A percentile compares a stretch with the other conserved stretches of the same genome.
These are phyloP conservation scores for Geotrichum klebahnii DNA, from an alignment of 1,139 yeast species.

Conservation along the genomic window DNA sequence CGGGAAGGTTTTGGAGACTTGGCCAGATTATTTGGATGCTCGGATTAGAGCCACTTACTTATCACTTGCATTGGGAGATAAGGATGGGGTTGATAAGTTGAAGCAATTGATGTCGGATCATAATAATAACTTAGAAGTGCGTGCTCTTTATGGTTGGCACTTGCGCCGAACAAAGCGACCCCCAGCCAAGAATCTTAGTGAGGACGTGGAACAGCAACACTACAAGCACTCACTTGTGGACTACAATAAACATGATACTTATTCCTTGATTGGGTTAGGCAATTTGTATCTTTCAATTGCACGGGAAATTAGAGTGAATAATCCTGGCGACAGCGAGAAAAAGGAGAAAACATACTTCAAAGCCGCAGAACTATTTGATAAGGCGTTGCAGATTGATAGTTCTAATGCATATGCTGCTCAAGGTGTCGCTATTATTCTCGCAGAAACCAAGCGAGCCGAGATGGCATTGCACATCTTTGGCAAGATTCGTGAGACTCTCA, in stretches of 20 bases:
- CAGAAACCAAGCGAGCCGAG: slow-evolving; percentile 73
- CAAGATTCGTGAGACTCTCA: slow-evolving; percentile 83
- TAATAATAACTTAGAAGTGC: slow-evolving; percentile 67
- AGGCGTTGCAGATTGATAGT: slow-evolving; percentile 80
- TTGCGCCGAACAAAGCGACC: slow-evolving; percentile 48
- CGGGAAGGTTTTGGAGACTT: slow-evolving; percentile 49
- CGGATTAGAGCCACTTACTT: slow-evolving; percentile 64
- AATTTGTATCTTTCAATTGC: slow-evolving; percentile 83
- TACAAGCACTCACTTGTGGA: slow-evolving; percentile 81
- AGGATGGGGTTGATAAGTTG: slow-evolving; percentile 51
- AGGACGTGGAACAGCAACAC: slow-evolving; percentile 63
- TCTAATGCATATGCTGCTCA: slow-evolving; percentile 94
- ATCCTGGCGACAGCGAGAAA: slow-evolving; percentile 57
- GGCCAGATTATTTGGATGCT: slow-evolving; percentile 76
- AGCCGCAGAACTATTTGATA: slow-evolving; percentile 86
- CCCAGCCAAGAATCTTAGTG: slow-evolving; percentile 44
- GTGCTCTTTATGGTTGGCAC: slow-evolving; percentile 93
- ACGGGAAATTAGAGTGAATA: slow-evolving; percentile 58
- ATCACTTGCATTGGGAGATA: slow-evolving; percentile 41
- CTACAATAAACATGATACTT: slow-evolving; percentile 75
- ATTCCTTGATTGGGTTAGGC: slow-evolving; percentile 85
- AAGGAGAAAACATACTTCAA: slow-evolving; percentile 74
- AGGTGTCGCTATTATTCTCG: slow-evolving; percentile 90
- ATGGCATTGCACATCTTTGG: slow-evolving; percentile 82
- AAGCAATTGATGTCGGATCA: slow-evolving; percentile 51